Conservation (phyloP, 371 early-diverging fungal genomes). For the Blyttiomyces sp. region DNA sequence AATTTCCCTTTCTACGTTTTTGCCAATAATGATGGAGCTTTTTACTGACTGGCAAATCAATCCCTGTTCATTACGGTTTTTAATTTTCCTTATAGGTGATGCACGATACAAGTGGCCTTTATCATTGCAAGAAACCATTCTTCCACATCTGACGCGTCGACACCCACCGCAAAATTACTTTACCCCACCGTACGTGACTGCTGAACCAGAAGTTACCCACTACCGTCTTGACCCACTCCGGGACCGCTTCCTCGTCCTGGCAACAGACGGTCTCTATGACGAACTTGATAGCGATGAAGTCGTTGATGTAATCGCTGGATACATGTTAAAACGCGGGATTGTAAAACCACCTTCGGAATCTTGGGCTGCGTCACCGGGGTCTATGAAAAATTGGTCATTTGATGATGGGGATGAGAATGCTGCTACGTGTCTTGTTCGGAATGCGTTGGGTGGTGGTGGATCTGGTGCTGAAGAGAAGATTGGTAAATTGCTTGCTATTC, state of each 20-base stretch:
- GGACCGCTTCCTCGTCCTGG: constrained; percentile 82
- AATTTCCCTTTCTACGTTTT: not conserved
- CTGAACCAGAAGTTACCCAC: constrained; percentile 77
- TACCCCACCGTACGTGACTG: constrained; percentile 93
- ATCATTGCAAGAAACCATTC: constrained; percentile 6
- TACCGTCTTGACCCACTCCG: constrained; percentile 55
- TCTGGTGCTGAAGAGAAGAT: constrained; percentile 29
- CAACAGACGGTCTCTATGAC: constrained; percentile 93
- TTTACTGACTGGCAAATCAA: no score
- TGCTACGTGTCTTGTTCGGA: constrained; percentile 81
- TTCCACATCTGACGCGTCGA: constrained; percentile 42
- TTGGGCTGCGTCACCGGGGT: constrained; percentile 8
- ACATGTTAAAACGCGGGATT: constrained; percentile 9
- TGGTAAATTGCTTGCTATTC: constrained; percentile 50
- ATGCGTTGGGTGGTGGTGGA: constrained; percentile 65
- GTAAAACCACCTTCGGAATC: constrained; percentile 12
- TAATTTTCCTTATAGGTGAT: constrained; percentile 33
- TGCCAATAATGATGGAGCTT: not conserved
- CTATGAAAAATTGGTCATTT: not conserved
- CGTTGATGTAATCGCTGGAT: constrained; percentile 41
- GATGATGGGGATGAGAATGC: constrained; percentile 73
- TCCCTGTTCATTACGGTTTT: not conserved
- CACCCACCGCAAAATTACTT: constrained; percentile 61
- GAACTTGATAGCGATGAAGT: constrained; percentile 71
- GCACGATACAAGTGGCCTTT: constrained; percentile 40